Evolutionary conservation across 495 filamentous ascomycete species (phyloP).

Genomic region (Aspergillus homomorphus): DNA sequence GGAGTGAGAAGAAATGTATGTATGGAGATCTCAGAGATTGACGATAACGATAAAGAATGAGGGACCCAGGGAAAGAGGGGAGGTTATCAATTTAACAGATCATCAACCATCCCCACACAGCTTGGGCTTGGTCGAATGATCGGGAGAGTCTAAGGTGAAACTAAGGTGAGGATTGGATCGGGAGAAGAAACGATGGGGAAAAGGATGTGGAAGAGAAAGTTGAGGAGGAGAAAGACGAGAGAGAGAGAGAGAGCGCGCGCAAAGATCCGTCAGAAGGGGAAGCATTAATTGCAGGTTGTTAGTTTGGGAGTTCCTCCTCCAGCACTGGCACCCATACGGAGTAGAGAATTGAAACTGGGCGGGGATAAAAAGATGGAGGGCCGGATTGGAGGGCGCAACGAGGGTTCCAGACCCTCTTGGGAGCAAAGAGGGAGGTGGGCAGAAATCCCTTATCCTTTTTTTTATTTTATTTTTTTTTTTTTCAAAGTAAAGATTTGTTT

Average conservation of each 20-base stretch:
- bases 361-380: constrained; percentile 13
- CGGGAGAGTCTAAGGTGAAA: constrained; percentile 10
- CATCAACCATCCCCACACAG: constrained; percentile 17
- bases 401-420: constrained; percentile 11
- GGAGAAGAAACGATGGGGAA: constrained; percentile 2
- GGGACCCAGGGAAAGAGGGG: constrained; percentile 3
- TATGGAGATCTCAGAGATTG: background rate
- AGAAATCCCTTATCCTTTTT: constrained; percentile 6
- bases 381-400: constrained; percentile 5
- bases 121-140: constrained; percentile 10
- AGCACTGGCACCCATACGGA: too few species aligned
- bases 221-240: constrained; percentile 5
- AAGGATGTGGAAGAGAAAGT: constrained; percentile 1
- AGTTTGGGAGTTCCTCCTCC: constrained; percentile 11
- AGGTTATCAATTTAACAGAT: constrained; percentile 13
- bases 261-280: constrained; percentile 19
- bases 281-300: constrained; percentile 7
- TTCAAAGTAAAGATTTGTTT: background rate
- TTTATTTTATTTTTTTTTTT: constrained; percentile 9
- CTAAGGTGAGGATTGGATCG: constrained; percentile 7
- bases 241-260: constrained; percentile 8
- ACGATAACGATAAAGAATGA: constrained; percentile 14
- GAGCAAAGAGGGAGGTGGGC: constrained; percentile 7
- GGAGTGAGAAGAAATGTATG: background rate
- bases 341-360: constrained; percentile 11